Conservation (phyloP, 257 asterid species). For the Nicotiana paniculata region DNA sequence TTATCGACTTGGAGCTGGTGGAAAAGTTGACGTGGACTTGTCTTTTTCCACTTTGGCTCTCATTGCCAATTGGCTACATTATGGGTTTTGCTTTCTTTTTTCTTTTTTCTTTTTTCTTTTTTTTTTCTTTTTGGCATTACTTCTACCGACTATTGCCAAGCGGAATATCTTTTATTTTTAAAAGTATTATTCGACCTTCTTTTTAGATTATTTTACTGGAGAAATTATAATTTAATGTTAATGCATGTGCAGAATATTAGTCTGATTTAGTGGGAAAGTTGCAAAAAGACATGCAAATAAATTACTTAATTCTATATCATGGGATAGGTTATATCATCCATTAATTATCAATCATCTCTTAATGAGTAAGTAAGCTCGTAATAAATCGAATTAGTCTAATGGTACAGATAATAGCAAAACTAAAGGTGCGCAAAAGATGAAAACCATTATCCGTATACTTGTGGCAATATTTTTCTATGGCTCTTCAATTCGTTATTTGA, state of each 20-base stretch:
- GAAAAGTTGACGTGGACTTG: not conserved
- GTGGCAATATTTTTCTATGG: too few species aligned
- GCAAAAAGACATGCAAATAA: not conserved
- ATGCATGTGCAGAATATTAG: too few species aligned
- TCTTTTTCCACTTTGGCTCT: not conserved
- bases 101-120: too few species aligned
- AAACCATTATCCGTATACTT: not conserved
- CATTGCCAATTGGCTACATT: not conserved
- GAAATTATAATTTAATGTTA: not conserved
- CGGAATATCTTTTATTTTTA: too few species aligned
- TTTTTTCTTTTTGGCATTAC: too few species aligned
- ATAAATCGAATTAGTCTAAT: not conserved
- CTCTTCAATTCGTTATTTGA: too few species aligned
- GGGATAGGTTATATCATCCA: not conserved
- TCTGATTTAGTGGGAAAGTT: too few species aligned
- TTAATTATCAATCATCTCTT: not conserved
- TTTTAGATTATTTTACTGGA: not conserved
- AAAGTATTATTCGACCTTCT: not conserved
- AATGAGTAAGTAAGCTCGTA: not conserved
- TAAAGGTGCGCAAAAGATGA: not conserved
- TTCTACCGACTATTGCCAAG: too few species aligned
- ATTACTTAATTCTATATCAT: not conserved
- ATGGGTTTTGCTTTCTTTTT: not conserved
- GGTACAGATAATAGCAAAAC: not conserved
- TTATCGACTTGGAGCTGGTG: not conserved